Evolutionary conservation across 139 green algal species (phyloP), one percentile per base, ranked within the genome.

Genomic region (Micromonas commoda): DNA sequence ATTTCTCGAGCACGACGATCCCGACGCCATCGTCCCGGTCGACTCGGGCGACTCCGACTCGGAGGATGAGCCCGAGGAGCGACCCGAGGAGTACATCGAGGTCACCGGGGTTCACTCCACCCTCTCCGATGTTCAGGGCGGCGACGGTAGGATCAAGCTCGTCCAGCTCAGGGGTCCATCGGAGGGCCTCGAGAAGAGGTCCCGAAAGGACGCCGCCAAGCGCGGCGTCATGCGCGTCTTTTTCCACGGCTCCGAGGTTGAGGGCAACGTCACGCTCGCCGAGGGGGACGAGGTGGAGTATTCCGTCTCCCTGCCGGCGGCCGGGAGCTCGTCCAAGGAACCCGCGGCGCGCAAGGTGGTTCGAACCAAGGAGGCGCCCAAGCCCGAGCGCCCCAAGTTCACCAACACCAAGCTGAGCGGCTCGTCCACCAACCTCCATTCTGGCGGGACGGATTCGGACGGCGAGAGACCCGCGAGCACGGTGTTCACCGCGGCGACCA

Each of bases 281-380:
- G 68, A 53, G 23, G 68, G 68, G 1, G 68, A 75, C 37, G 68
- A 75, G 33, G 21, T 61, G 37, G 38, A 60, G 37, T 75, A 75
- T 32, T 32, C 38, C 24, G 4, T 75, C 20, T 63, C 38, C 4
- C 3, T 75, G 37, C 37, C 52, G 9, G 31, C 24, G 19, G 21
- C 21, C 23, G 6, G 26, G 21, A 31, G 33, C 1, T 29, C n/a
- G 24, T 35, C 52, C 20, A 70, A 70, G 31, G 68, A 75, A 37
- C 53, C 28, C 19, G 38, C 34, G 0, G 68, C 68, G 68, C 52
- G 53, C 20, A 35, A 37, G 24, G 26, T 75, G 5, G 53, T 61
- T 1, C 1, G 31, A 29, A 63, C 37, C 20, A 63, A 35, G 23
- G 68, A 38, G 23, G 35, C 37, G 26, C 68, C 68, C 4, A 29